phyloP scores from a whole-genome alignment of 2,329 filamentous ascomycete species.

The Mycosphaerella sp. region DNA sequence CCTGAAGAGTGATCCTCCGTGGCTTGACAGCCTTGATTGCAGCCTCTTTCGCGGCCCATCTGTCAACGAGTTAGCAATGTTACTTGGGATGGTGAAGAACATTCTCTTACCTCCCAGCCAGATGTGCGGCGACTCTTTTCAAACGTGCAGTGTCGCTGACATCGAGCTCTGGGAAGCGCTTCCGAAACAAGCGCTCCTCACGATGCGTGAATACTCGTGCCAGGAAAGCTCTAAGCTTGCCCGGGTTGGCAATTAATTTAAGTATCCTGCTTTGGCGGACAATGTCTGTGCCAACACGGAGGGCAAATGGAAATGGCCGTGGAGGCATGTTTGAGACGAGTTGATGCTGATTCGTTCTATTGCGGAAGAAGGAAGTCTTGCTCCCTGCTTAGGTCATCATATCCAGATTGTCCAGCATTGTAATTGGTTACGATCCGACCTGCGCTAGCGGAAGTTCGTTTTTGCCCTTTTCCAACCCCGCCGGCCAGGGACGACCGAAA shows the following conservation, averaged over 20 bases:
- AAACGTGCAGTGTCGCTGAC: not conserved
- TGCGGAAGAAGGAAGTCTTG: no score
- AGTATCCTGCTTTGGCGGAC: constrained; percentile 60
- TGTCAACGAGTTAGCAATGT: constrained; percentile 1
- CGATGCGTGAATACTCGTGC: constrained; percentile 24
- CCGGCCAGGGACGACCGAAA: constrained; percentile 2
- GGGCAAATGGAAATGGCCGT: constrained; percentile 56
- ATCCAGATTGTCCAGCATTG: not conserved
- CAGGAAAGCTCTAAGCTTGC: constrained; percentile 18
- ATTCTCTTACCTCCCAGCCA: constrained; percentile 24
- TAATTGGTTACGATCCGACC: not conserved
- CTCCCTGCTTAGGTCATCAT: constrained; percentile 3
- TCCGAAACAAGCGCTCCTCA: constrained; percentile 24
- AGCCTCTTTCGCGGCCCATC: constrained; percentile 50
- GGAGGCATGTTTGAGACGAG: constrained; percentile 34
- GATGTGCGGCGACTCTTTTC: constrained; percentile 3
- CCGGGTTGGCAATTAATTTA: constrained; percentile 45
- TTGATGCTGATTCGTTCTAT: no score
- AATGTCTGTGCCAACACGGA: constrained; percentile 73
- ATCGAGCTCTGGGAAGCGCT: constrained; percentile 2
- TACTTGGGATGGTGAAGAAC: not conserved
- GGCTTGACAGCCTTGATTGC: constrained; percentile 40
- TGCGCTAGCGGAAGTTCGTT: constrained; percentile 7
- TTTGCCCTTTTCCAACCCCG: constrained; percentile 4
- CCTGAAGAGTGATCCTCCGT: constrained; percentile 31